Conservation (phyloP, 2,329 filamentous ascomycete genomes). For the Magnaporthiopsis rhizophila region DNA sequence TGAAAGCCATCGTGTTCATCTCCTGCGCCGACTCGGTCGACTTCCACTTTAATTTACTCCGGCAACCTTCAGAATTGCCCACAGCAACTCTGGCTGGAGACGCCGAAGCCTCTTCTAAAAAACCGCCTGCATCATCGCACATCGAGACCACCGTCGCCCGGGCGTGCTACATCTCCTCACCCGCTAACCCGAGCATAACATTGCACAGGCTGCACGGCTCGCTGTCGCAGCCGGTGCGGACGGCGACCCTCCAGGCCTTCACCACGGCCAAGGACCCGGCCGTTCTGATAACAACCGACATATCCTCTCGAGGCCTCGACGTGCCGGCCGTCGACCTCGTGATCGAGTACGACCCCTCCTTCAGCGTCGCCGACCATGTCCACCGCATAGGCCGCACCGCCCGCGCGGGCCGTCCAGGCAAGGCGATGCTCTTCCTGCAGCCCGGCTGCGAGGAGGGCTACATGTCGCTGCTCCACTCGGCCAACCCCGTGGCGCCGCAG, state of each 20-base stretch:
- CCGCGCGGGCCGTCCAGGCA: constrained; percentile 79
- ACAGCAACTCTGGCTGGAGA: constrained; percentile 12
- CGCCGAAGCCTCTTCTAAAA: constrained; percentile 11
- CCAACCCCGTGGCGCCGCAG: constrained; percentile 39
- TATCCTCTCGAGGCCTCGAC: constrained; percentile 91
- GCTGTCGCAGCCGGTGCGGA: constrained; percentile 78
- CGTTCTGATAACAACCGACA: constrained; percentile 87
- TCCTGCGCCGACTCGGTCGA: constrained; percentile 96
- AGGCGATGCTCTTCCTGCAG: constrained; percentile 81
- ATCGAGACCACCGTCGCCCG: constrained; percentile 56
- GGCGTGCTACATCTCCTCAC: constrained; percentile 64
- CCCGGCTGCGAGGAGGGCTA: constrained; percentile 92
- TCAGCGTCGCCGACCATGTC: constrained; percentile 85
- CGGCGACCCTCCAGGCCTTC: constrained; percentile 77
- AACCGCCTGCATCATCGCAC: constrained; percentile 22
- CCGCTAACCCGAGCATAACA: constrained; percentile 64
- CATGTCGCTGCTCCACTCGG: constrained; percentile 58
- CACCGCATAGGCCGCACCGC: constrained; percentile 94
- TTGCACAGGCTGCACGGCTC: constrained; percentile 89
- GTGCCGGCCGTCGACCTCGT: constrained; percentile 92
- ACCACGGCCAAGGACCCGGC: constrained; percentile 64
- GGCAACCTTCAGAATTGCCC: constrained; percentile 25
- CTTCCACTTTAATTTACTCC: constrained; percentile 83
- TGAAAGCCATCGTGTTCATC: constrained; percentile 96
- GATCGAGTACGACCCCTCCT: constrained; percentile 92